Base-by-base conservation (phyloP, 1,139 yeast genomes). In the Hansenula anomala region DNA sequence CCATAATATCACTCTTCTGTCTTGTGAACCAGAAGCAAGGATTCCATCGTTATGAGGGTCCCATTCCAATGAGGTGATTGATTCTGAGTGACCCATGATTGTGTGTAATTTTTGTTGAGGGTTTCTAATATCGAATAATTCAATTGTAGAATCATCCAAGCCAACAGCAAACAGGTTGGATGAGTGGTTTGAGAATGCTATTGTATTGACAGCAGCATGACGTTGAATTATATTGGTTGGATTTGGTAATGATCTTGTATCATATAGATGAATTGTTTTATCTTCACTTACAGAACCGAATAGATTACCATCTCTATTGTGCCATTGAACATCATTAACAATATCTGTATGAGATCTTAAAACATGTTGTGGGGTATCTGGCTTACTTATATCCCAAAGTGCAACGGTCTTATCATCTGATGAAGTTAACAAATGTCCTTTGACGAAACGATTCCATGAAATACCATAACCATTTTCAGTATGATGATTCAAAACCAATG, bases 201-300 rank as follows among this genome's bases (percentile, higher is more conserved):
- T 56, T 0, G 86, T 65, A 53, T 84, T 84, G 47, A 81, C 73
- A 8, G 73, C 60, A 17, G 55, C 52, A 7, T 45, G 49, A 20
- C 69, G 64, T 13, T 69, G 55, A 2, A 63, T 63, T 3, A 49
- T 55, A 34, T 64, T 60, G 33, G 63, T 60, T 26, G 64, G 63
- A 6, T 46, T 44, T 29, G 41, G 26, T 15, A 44, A 27, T 4
- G 52, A 48, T 52, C 95, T 73, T 19, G 75, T 60, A 55, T 89
- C 97, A 51, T 76, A 82, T 30, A 89, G 63, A 38, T 76, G 78
- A 26, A 89, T 67, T 4, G 77, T 67, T 41, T 73, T 73, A 55
- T 84, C 94, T 47, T 85, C 95, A 11, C 88, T 77, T 0, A 81
- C 90, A 5, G 87, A 70, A 0, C 84, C 92, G 55, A 82, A 76